phyloP scores from a whole-genome alignment of 2,329 filamentous ascomycete genomes.

The Nothophaeocryptopus gaeumannii region DNA sequence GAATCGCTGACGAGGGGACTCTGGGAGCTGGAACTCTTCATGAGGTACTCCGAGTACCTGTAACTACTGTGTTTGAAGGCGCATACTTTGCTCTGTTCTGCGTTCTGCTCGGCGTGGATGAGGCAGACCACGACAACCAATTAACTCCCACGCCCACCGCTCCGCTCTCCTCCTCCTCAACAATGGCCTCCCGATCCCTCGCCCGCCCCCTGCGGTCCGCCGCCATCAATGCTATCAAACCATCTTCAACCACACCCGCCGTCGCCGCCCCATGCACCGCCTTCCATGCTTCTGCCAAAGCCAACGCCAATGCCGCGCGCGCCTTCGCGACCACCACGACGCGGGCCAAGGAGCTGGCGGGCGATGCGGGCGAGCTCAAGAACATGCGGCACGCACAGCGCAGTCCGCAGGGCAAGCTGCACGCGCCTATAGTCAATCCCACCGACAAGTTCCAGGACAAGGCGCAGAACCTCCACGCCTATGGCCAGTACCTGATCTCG shows the following conservation, averaged over 20 bases:
- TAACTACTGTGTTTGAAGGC: no score
- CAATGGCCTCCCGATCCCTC: constrained; percentile 19
- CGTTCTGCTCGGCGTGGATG: no score
- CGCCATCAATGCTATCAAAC: neutral
- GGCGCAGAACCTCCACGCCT: constrained; percentile 83
- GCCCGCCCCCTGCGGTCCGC: constrained; percentile 11
- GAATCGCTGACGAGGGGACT: no score
- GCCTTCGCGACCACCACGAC: constrained; percentile 44
- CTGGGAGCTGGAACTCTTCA: no score
- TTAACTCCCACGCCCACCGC: neutral
- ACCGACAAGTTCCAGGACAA: constrained; percentile 89
- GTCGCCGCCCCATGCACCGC: constrained; percentile 6
- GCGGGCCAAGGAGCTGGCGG: constrained; percentile 45
- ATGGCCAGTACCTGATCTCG: constrained; percentile 94
- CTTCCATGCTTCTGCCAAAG: neutral
- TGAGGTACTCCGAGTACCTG: no score
- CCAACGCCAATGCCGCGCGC: constrained; percentile 32
- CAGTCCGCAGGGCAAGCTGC: constrained; percentile 58
- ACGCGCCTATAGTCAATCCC: constrained; percentile 80
- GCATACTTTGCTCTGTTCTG: no score
- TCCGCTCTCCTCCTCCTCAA: neutral
- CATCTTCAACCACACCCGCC: constrained; percentile 7
- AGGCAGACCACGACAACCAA: no score
- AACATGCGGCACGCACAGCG: constrained; percentile 47
- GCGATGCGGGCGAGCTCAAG: constrained; percentile 41